Conservation (phyloP, 1,139 yeast genomes). For the Geotrichum fermentans region DNA sequence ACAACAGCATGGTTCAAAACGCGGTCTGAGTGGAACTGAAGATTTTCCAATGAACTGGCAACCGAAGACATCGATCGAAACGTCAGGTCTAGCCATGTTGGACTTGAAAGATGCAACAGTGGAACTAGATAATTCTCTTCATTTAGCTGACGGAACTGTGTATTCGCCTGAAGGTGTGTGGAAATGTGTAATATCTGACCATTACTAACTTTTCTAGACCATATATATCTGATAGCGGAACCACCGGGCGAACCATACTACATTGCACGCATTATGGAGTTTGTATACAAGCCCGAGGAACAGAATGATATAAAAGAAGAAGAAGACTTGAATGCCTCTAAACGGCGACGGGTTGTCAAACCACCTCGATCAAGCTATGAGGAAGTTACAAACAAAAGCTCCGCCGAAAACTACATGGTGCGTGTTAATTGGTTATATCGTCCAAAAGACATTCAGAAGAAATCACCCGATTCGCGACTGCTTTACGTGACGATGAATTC, state of each 20-base stretch:
- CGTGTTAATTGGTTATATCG: conserved; percentile 90
- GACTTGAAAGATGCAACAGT: conserved; percentile 43
- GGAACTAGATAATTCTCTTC: conserved; percentile 34
- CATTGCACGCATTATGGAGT: conserved; percentile 79
- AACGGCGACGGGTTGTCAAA: conserved; percentile 3
- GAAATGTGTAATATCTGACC: not conserved
- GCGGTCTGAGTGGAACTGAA: not conserved
- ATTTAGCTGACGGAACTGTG: conserved; percentile 36
- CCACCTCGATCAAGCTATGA: conserved; percentile 7
- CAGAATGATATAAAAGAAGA: not conserved
- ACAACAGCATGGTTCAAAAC: conserved; percentile 1
- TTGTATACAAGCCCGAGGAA: conserved; percentile 38
- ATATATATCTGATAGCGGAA: conserved; percentile 79
- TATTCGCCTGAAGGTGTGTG: conserved; percentile 35
- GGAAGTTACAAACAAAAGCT: conserved; percentile 23
- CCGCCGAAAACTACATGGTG: conserved; percentile 52
- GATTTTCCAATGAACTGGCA: conserved; percentile 38
- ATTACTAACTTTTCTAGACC: conserved; percentile 42
- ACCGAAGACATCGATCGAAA: conserved; percentile 30
- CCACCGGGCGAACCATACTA: conserved; percentile 96
- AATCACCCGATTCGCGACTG: conserved; percentile 65
- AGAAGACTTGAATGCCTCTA: not conserved
- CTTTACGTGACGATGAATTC: conserved; percentile 83
- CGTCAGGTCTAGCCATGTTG: conserved; percentile 32
- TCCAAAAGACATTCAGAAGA: conserved; percentile 74